Evolutionary conservation across 1,139 yeast genomes (phyloP).

Genomic region (Saccharomyces hybrid): DNA sequence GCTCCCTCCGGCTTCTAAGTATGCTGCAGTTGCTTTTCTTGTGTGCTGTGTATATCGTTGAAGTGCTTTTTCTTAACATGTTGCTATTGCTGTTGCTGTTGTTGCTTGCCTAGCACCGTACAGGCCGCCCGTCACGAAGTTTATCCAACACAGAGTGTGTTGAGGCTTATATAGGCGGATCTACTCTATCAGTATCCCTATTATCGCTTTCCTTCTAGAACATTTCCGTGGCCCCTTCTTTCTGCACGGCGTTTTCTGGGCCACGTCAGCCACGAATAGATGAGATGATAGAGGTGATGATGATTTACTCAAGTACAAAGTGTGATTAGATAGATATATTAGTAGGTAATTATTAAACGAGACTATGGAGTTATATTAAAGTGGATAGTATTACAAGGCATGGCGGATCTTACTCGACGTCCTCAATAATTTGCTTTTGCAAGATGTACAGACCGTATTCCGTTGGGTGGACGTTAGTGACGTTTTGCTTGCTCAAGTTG

Average conservation of each 20-base stretch:
- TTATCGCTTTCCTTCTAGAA: background rate
- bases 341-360: background rate
- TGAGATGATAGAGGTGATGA: background rate
- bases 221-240: background rate
- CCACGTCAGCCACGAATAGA: background rate
- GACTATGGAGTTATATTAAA: background rate
- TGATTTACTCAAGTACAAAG: background rate
- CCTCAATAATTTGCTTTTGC: slow-evolving; percentile 33
- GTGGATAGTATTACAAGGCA: background rate
- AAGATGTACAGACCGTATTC: slow-evolving; percentile 31
- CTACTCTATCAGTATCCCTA: background rate
- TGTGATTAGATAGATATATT: background rate
- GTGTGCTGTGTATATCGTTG: background rate
- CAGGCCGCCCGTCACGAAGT: background rate
- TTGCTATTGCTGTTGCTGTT: background rate
- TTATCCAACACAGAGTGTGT: background rate
- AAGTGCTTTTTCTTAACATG: background rate
- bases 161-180: background rate
- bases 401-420: slow-evolving; percentile 30
- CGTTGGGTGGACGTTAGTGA: slow-evolving; percentile 32
- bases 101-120: background rate
- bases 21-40: background rate
- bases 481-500: slow-evolving; percentile 31
- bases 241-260: background rate
- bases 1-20: slow-evolving; percentile 2